Base-by-base conservation (phyloP, 2,329 filamentous ascomycete genomes). In the Dryadomyces quercivorus region DNA sequence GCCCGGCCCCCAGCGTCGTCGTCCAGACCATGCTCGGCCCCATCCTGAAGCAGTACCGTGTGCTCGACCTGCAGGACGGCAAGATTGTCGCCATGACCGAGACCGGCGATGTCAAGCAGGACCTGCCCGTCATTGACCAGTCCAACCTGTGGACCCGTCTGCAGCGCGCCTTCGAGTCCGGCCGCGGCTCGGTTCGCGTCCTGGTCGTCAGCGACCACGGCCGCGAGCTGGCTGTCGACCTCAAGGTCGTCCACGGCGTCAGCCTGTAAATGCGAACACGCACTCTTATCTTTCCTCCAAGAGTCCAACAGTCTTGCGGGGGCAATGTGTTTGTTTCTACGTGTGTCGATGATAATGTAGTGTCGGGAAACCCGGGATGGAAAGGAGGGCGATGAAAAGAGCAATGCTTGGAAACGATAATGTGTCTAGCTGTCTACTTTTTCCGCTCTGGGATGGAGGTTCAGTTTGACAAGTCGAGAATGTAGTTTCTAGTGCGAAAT, bases 31-130 rank as follows among this genome's bases (percentile, higher is more conserved):
- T 98, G 90, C 87, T 95, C 63, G 93, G 92, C 65, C 93, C 93
- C 61, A 84, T 97, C 77, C 96, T 97, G 89, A 97, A 97, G 89
- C 93, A 97, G 82, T 98, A 98, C 86, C 91, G 93, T 68, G 92
- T 98, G 70, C 86, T 98, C 59, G 93, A 98, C 78, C 86, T 98
- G 72, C 85, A 90, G 72, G 88, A 95, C 62, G 91, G 81, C 64
- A 9, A 58, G 69, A 74, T 98, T 67, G 89, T 94, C 62, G 91
- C 91, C 78, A 97, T 98, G 91, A 98, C 93, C 69, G 93, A 98
- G 86, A 88, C 85, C 61, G 91, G 93, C 65, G 92, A 98, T 70
- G 90, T 98, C 80, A 97, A 97, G 87, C 91, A 95, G 76, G 83
- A 81, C 65, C 80, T 98, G 57, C 82, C 88, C 57, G 89, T 98